Evolutionary conservation across 1,139 yeast species (phyloP).

Genomic region (Yamadazyma jaroonii): DNA sequence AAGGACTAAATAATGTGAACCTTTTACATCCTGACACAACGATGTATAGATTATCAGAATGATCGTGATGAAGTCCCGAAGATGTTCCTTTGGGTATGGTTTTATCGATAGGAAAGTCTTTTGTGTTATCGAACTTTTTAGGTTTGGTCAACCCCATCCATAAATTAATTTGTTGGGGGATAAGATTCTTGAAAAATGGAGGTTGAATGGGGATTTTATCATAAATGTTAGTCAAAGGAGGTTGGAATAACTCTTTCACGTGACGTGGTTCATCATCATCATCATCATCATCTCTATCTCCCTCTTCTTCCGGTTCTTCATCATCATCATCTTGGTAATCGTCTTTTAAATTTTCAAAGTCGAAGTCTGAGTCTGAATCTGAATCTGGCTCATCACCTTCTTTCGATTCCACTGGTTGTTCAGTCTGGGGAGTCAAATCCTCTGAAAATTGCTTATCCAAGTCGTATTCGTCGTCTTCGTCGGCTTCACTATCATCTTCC

Average conservation of each 20-base stretch:
- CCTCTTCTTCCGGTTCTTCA: slow-evolving; percentile 17
- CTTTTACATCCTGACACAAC: slow-evolving; percentile 60
- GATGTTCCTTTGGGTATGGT: slow-evolving; percentile 56
- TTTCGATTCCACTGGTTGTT: not conserved
- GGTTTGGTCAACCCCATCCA: slow-evolving; percentile 56
- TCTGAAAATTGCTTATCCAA: slow-evolving; percentile 11
- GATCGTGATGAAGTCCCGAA: slow-evolving; percentile 80
- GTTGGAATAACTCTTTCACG: slow-evolving; percentile 53
- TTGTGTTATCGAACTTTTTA: not conserved
- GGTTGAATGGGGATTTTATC: slow-evolving; percentile 43
- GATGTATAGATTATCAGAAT: slow-evolving; percentile 69
- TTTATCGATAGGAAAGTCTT: slow-evolving; percentile 39
- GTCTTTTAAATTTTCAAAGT: slow-evolving; percentile 45
- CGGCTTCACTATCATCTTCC: slow-evolving; percentile 13
- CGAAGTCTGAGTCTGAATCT: slow-evolving; percentile 21
- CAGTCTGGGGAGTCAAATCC: slow-evolving; percentile 6
- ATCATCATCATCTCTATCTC: slow-evolving; percentile 15
- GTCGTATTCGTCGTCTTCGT: slow-evolving; percentile 11
- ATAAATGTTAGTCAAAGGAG: slow-evolving; percentile 53
- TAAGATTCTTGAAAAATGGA: slow-evolving; percentile 33
- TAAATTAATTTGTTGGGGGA: slow-evolving; percentile 69
- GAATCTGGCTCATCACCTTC: slow-evolving; percentile 3
- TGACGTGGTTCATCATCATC: slow-evolving; percentile 2
- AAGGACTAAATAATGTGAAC: slow-evolving; percentile 64
- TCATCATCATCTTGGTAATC: slow-evolving; percentile 43